Evolutionary conservation across 139 green algal genomes (phyloP).

Genomic region (Chlorella vulgaris): DNA sequence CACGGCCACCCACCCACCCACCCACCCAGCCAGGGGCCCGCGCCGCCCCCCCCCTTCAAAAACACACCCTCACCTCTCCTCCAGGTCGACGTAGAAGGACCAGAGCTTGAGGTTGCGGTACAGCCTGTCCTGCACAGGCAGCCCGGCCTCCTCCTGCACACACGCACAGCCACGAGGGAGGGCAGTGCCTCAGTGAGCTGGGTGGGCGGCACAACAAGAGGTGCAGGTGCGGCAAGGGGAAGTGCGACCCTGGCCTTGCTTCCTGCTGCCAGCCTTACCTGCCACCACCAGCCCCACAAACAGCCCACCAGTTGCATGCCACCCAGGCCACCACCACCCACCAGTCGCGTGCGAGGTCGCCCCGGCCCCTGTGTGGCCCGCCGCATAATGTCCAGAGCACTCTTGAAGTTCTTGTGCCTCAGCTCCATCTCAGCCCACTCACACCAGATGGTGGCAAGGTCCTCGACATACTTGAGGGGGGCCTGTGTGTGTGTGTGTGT

Average conservation of each 20-base stretch:
- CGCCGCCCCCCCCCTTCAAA: neutral
- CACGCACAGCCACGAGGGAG: neutral
- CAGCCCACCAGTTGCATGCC: neutral
- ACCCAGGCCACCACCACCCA: neutral
- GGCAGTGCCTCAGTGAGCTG: neutral
- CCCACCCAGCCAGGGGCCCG: too few species aligned
- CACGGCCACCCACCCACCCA: too few species aligned
- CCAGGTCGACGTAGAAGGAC: conserved; percentile 91
- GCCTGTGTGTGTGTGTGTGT: conserved; percentile 28
- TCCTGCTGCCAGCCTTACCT: too few species aligned
- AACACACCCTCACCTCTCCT: conserved; percentile 68
- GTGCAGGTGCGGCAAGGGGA: neutral
- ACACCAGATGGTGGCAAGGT: conserved; percentile 94
- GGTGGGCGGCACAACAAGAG: neutral
- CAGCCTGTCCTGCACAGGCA: conserved; percentile 84
- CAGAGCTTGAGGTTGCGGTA: conserved; percentile 85
- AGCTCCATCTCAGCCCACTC: conserved; percentile 98
- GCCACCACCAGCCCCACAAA: too few species aligned
- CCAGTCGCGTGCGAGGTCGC: conserved; percentile 33
- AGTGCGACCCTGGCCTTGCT: too few species aligned
- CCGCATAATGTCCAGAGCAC: conserved; percentile 82
- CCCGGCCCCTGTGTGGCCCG: conserved; percentile 64
- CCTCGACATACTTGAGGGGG: conserved; percentile 89
- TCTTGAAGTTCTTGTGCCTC: conserved; percentile 87
- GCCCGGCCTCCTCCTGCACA: conserved; percentile 64